Evolutionary conservation across 768 basidiomycete species (phyloP), one percentile per base, ranked within the genome.

Genomic region (Boletus bicolor): DNA sequence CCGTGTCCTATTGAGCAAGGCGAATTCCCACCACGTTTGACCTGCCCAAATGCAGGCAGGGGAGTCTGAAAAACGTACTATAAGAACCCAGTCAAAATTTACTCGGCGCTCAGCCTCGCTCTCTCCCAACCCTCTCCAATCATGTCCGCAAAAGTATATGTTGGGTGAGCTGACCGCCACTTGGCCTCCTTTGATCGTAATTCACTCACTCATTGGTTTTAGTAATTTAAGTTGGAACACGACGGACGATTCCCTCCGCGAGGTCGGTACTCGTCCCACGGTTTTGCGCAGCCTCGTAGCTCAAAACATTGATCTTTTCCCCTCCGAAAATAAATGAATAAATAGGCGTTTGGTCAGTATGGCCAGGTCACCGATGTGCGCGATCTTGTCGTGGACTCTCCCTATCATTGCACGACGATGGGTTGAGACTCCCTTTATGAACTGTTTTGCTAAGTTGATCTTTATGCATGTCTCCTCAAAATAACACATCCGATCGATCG

Each of bases 331-430:
- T 47, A 12, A 41, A 64, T 49, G 12, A 42, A 55, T 45, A 46
- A 26, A 59, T 30, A 79, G 76, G 74, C 75, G 7, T 83, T 83
- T 73, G 58, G 64, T 43, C 45, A 67, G 14, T 78, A 62, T 65
- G 82, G 82, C 56, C 49, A 70, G 37, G 74, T 83, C 62, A 48
- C 70, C 56, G 82, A 83, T 77, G 81, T 83, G 70, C 69, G 81
- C 76, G 59, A 62, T 69, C 63, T 60, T 56, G 61, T 60, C 61
- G 53, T n/a, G 65, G 64, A 62, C 53, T 72, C 69, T 61, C 58
- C 59, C 62, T 55, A 49, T 71, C 69, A 61, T 63, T 39, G 62
- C 61, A 69, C 69, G 50, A 49, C 57, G 69, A 71, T 69, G 69
- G 66, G 70, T 46, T 19, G 65, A 70, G 71, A 62, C 48, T 60